Evolutionary conservation across 2,329 filamentous ascomycete genomes (phyloP).

Genomic region (Chalaropsis thielavioides): DNA sequence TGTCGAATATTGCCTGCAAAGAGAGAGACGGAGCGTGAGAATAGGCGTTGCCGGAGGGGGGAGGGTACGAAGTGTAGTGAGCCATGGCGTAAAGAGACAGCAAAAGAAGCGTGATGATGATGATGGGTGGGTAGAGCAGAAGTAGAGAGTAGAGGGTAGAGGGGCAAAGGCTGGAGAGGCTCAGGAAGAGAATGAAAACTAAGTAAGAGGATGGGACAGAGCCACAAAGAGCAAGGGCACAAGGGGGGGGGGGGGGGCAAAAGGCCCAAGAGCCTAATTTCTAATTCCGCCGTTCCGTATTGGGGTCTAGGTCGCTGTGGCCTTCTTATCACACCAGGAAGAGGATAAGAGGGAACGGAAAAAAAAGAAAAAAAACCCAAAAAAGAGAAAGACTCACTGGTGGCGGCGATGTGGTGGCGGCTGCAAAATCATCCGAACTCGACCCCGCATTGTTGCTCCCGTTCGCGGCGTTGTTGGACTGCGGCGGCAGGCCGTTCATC

Average conservation of each 20-base stretch:
- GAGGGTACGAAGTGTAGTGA: background rate
- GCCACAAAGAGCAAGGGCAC: too few species aligned
- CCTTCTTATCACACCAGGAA: too few species aligned
- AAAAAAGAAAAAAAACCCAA: background rate
- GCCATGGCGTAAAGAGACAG: slow-evolving; percentile 16
- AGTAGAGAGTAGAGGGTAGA: too few species aligned
- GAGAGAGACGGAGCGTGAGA: slow-evolving; percentile 6
- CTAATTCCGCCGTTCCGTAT: too few species aligned
- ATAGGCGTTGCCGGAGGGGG: background rate
- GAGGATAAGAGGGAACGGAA: background rate
- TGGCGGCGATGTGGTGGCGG: slow-evolving; percentile 35
- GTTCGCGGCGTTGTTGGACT: background rate
- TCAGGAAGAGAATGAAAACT: too few species aligned
- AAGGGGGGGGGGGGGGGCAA: background rate
- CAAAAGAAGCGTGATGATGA: background rate
- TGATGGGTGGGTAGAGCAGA: too few species aligned
- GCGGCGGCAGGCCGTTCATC: slow-evolving; percentile 38
- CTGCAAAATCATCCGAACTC: slow-evolving; percentile 38
- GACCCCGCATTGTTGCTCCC: slow-evolving; percentile 35
- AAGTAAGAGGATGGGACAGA: too few species aligned
- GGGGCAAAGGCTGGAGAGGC: background rate
- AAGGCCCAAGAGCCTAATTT: background rate
- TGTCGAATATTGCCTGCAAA: slow-evolving; percentile 9
- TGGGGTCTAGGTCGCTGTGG: too few species aligned
- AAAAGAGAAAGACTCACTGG: slow-evolving; percentile 28